Evolutionary conservation across 2,329 filamentous ascomycete species (phyloP).

Genomic region (Cordyceps tenuipes): DNA sequence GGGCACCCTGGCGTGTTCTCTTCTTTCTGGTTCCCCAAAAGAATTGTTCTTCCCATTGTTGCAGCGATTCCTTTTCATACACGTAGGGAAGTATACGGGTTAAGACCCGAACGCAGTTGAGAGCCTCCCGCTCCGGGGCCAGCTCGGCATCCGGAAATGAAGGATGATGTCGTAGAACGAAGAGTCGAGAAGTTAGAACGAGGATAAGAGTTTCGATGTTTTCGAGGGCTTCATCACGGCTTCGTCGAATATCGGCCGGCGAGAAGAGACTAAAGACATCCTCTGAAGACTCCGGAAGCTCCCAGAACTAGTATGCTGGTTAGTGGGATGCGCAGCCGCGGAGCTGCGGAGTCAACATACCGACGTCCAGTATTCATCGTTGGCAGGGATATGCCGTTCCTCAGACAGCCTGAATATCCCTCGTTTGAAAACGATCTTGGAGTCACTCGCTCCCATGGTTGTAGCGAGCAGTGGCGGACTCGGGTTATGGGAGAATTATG

Average conservation of each 20-base stretch:
- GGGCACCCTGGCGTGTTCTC: constrained; percentile 56
- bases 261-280: constrained; percentile 97
- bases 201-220: constrained; percentile 87
- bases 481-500: neutral
- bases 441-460: constrained; percentile 92
- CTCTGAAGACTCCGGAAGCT: constrained; percentile 88
- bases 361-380: constrained; percentile 88
- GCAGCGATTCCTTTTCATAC: constrained; percentile 79
- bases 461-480: constrained; percentile 16
- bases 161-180: constrained; percentile 75
- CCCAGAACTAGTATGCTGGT: constrained; percentile 67
- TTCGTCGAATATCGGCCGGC: constrained; percentile 77
- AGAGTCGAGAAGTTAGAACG: constrained; percentile 73
- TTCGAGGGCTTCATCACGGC: constrained; percentile 72
- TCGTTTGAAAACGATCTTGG: constrained; percentile 97
- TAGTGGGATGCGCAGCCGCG: constrained; percentile 14
- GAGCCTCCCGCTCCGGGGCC: constrained; percentile 76
- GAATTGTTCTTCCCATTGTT: constrained; percentile 83
- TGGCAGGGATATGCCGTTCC: constrained; percentile 74
- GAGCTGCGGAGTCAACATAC: constrained; percentile 41
- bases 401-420: constrained; percentile 96
- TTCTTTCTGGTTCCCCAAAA: constrained; percentile 77
- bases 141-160: constrained; percentile 83
- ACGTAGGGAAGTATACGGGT: constrained; percentile 85
- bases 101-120: constrained; percentile 90